Evolutionary conservation across 495 filamentous ascomycete species (phyloP).

Genomic region (Penicillium flavigenum): DNA sequence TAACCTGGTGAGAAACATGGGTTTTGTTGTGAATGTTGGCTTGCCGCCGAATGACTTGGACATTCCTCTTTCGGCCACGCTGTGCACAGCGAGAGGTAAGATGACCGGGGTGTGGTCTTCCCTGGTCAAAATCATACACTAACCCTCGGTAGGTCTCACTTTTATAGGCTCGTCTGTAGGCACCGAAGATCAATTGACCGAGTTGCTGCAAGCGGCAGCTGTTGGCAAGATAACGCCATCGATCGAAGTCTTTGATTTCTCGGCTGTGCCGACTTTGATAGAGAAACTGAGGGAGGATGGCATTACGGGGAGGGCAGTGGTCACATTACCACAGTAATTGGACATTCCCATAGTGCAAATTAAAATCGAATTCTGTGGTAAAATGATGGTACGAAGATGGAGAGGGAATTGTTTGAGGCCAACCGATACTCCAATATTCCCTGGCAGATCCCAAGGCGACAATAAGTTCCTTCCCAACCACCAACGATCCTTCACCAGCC

Average conservation of each 20-base stretch:
- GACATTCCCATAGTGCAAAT: neutral
- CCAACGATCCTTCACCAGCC: too few species aligned
- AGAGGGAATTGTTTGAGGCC: too few species aligned
- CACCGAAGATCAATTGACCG: constrained; percentile 28
- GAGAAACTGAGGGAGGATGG: constrained; percentile 19
- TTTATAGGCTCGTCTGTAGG: constrained; percentile 36
- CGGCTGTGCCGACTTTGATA: constrained; percentile 23
- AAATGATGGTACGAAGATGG: too few species aligned
- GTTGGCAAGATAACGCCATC: constrained; percentile 23
- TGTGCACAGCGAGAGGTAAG: constrained; percentile 33
- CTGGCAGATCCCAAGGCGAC: too few species aligned
- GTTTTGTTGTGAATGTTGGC: constrained; percentile 30
- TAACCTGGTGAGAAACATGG: constrained; percentile 31
- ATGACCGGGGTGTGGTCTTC: neutral
- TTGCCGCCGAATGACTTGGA: constrained; percentile 31
- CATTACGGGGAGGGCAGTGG: constrained; percentile 28
- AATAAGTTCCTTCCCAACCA: too few species aligned
- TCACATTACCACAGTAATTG: constrained; percentile 19
- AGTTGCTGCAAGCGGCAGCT: constrained; percentile 24
- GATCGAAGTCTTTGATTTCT: constrained; percentile 27
- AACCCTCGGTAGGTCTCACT: constrained; percentile 18
- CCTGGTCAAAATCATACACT: neutral
- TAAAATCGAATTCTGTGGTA: neutral
- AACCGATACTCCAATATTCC: too few species aligned
- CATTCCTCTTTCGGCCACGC: constrained; percentile 29